These are phyloP conservation scores for Neurospora sp. DNA, from an alignment of 495 filamentous ascomycete species.

Conservation along the genomic window DNA sequence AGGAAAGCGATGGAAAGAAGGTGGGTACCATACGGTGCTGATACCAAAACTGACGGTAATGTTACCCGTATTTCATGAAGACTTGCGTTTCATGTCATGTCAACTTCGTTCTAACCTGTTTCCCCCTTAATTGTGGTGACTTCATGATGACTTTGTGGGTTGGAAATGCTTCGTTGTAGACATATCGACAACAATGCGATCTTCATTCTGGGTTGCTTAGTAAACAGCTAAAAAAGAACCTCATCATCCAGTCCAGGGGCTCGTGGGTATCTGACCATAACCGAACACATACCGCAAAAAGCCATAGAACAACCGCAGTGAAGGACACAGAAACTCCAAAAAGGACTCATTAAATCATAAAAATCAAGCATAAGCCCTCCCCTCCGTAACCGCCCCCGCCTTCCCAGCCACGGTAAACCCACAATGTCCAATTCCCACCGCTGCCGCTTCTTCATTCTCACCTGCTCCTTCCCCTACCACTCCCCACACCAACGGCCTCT, in stretches of 20 bases:
- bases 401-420: slow-evolving; percentile 21
- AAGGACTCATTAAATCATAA: background rate
- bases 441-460: background rate
- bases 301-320: background rate
- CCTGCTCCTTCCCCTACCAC: slow-evolving; percentile 24
- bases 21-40: background rate
- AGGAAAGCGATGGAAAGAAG: background rate
- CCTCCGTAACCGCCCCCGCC: slow-evolving; percentile 20
- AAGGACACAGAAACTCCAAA: background rate
- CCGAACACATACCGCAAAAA: background rate
- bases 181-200: background rate
- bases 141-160: background rate
- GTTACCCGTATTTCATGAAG: background rate
- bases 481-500: slow-evolving; percentile 27
- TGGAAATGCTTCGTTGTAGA: background rate
- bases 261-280: background rate
- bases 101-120: background rate
- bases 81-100: background rate
- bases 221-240: background rate
- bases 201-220: background rate
- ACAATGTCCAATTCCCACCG: slow-evolving; percentile 24
- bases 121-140: background rate
- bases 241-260: background rate
- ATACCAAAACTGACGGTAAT: background rate
- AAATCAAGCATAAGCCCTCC: slow-evolving; percentile 29